Base-by-base conservation (phyloP, 768 basidiomycete genomes). In the Cytidiella melzeri region DNA sequence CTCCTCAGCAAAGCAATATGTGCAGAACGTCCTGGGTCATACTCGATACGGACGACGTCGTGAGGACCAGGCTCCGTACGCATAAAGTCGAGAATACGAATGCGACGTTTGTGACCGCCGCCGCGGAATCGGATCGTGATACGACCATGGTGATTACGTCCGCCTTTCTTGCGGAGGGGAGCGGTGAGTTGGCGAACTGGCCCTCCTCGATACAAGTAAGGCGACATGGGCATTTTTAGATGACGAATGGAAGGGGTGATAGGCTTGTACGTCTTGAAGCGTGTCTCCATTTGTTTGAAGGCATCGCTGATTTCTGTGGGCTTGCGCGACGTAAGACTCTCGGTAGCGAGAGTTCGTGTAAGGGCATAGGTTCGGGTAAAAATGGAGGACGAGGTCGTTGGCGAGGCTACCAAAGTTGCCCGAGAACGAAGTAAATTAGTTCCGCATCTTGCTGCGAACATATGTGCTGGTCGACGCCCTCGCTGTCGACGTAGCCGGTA, bases 21-120 rank as follows among this genome's bases (percentile, higher is more conserved):
- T 5, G 90, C 92, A 28, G 84, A 88, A 39, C 96, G 77, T 3
- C 88, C 88, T 0, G 96, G 96, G 71, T 98, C 96, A 61, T 95
- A 99, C 69, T 98, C 96, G 56, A 99, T 90, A 41, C 96, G 79
- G 3, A 94, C 77, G 40, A 98, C 92, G 57, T 94, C 89, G 60
- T 90, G 88, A 28, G 84, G 69, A 7, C 95, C 95, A 1, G 80
- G 73, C 51, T 84, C 82, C n/a, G 70, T 68, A 47, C 96, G 79
- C 65, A 73, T 69, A 61, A 95, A 98, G 67, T 99, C 96, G 47
- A 99, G 69, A 34, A 81, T 74, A 25, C 96, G 83, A 52, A 95
- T 81, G 27, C 96, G 81, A 51, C 84, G 82, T 52, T 78, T 80
- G 70, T 95, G 93, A 0, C 96, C 96, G 5, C 96, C 96, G 11